Conservation (phyloP, 2,329 filamentous ascomycete genomes). For the Beauveria medogensis region DNA sequence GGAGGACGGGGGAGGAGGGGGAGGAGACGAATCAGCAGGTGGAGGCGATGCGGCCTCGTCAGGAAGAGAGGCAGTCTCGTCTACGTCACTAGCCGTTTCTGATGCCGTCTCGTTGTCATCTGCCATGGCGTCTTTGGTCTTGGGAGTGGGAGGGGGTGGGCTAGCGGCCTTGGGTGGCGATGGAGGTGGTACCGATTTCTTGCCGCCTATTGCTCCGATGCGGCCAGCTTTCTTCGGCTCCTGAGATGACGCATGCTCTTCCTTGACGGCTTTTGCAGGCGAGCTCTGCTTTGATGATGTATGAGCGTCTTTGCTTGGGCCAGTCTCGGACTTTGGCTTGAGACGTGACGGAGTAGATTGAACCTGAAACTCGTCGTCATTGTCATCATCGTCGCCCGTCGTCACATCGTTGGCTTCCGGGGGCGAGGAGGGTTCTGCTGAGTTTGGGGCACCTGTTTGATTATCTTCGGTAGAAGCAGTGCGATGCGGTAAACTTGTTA, state of each 20-base stretch:
- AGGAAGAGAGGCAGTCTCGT: slow-evolving; percentile 18
- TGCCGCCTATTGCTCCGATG: slow-evolving; percentile 30
- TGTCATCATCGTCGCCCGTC: slow-evolving; percentile 21
- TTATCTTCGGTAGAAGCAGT: slow-evolving; percentile 5
- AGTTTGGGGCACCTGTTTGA: neutral
- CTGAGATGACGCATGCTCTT: neutral
- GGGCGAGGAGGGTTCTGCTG: slow-evolving; percentile 12
- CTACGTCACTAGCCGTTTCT: slow-evolving; percentile 28
- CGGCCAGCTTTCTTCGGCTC: slow-evolving; percentile 15
- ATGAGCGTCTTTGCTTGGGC: neutral
- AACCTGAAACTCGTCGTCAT: slow-evolving; percentile 45
- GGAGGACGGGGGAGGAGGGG: slow-evolving; percentile 17
- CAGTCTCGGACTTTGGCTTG: slow-evolving; percentile 17
- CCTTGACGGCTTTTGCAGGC: slow-evolving; percentile 3
- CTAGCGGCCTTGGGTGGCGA: slow-evolving; percentile 6
- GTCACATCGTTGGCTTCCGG: slow-evolving; percentile 8
- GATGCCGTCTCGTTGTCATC: slow-evolving; percentile 32
- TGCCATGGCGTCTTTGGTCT: slow-evolving; percentile 7
- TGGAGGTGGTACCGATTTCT: slow-evolving; percentile 19
- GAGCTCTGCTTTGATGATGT: neutral
- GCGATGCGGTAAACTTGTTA: slow-evolving; percentile 17
- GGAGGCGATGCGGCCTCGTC: slow-evolving; percentile 12
- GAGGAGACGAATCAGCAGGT: slow-evolving; percentile 6
- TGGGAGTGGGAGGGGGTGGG: slow-evolving; percentile 14
- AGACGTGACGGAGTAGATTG: slow-evolving; percentile 39